A percentile compares a stretch with the other conserved stretches of the same genome.
These are phyloP conservation scores for Colletotrichum orbiculare DNA, from an alignment of 2,329 filamentous ascomycete species.

Conservation along the genomic window DNA sequence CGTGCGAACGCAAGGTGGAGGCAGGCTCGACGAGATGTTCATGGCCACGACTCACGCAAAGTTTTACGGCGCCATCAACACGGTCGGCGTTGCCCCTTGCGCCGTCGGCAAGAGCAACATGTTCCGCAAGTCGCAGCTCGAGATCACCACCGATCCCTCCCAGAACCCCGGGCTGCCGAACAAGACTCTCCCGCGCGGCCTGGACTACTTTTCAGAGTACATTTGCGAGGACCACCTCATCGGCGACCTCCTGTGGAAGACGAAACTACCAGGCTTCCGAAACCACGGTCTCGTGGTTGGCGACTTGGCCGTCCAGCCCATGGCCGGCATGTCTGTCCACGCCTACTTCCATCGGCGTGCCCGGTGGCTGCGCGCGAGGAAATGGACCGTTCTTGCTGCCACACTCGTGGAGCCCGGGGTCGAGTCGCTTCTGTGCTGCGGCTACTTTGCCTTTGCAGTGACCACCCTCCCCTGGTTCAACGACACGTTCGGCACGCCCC, in stretches of 20 bases:
- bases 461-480: conserved; percentile 78
- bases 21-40: conserved; percentile 92
- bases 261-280: conserved; percentile 69
- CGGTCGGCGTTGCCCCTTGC: conserved; percentile 89
- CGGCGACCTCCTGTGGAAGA: conserved; percentile 88
- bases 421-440: conserved; percentile 85
- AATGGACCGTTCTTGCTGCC: conserved; percentile 90
- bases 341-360: conserved; percentile 85
- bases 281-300: conserved; percentile 89
- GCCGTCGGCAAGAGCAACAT: conserved; percentile 98
- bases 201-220: conserved; percentile 94
- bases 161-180: conserved; percentile 56
- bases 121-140: conserved; percentile 92
- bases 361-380: conserved; percentile 91
- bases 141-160: conserved; percentile 71
- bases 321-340: conserved; percentile 80
- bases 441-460: conserved; percentile 81
- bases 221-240: conserved; percentile 99
- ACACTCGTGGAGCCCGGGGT: conserved; percentile 94
- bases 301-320: conserved; percentile 90
- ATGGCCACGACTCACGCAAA: conserved; percentile 94
- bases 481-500: conserved; percentile 61
- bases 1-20: conserved; percentile 68
- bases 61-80: conserved; percentile 98
- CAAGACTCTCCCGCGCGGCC: conserved; percentile 67